Base-by-base conservation (phyloP, 805 yeast species). In the Candida railenensis region DNA sequence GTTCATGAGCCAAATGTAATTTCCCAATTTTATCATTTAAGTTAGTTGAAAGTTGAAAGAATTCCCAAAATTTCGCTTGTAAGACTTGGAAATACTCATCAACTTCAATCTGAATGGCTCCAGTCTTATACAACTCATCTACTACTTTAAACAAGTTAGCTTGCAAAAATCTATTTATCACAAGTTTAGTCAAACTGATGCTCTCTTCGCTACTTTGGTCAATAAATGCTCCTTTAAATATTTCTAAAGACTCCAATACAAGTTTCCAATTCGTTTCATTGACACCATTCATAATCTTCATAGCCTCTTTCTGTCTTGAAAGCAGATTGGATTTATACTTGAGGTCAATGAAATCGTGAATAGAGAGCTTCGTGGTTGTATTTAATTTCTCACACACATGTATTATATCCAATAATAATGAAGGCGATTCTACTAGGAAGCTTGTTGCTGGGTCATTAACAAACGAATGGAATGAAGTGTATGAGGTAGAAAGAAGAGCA, bases 21-120 rank as follows among this genome's bases (percentile, higher is more conserved):
- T 53, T 58, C 1, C 73, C 73, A 9, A 56, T 51, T 25, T 56
- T 61, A 3, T 69, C 73, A 43, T 70, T 66, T n/a, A 71, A 51
- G 38, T 52, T 60, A 1, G 63, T 46, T 0, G 75, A 64, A 19
- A 48, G 46, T 37, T 65, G 57, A 44, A 65, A 56, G 9, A 63
- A 56, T 22, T 61, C 64, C 74, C 74, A 69, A 45, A 69, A 67
- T 48, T 63, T 62, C 28, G 60, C 55, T 16, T 50, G 15, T 1
- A 64, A 40, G 18, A 62, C 45, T 15, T 53, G 48, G 40, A 50
- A 55, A 25, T 56, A 51, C 0, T 43, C 46, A 8, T 52, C 46
- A 7, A 45, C 21, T n/a, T 53, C 15, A 14, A 54, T 42, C n/a
- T 43, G 21, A 14, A 36, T 20, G 20, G 44, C 11, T 3, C 51